phyloP scores from a whole-genome alignment of 495 filamentous ascomycete species.

The Lepraria neglecta region DNA sequence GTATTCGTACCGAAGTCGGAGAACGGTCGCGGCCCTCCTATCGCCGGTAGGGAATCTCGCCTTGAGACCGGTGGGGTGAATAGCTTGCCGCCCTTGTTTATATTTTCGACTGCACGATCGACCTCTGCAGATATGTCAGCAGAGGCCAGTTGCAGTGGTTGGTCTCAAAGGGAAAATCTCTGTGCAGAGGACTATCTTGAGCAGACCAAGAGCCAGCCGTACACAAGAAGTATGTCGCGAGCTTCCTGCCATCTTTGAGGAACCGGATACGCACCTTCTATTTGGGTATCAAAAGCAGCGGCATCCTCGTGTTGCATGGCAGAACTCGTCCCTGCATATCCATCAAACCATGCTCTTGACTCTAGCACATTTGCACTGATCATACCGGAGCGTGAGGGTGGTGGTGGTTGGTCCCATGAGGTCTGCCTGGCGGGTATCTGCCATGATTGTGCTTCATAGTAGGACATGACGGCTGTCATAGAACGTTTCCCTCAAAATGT shows the following conservation, averaged over 20 bases:
- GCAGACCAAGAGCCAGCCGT: neutral
- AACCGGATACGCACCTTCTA: conserved; percentile 66
- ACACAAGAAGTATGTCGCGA: neutral
- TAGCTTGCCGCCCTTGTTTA: conserved; percentile 91
- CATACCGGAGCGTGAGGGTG: conserved; percentile 81
- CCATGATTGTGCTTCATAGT: conserved; percentile 87
- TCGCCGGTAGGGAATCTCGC: conserved; percentile 78
- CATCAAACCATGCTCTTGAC: conserved; percentile 25
- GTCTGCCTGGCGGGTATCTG: conserved; percentile 55
- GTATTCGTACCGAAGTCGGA: conserved; percentile 49
- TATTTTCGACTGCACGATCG: conserved; percentile 90
- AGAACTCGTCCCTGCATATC: conserved; percentile 61
- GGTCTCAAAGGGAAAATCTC: conserved; percentile 2
- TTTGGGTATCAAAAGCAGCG: conserved; percentile 76
- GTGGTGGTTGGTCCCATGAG: conserved; percentile 78
- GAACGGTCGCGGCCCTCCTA: conserved; percentile 54
- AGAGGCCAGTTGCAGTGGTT: conserved; percentile 8
- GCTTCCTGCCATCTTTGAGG: neutral
- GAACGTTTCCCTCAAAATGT: neutral
- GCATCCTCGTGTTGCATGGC: conserved; percentile 70
- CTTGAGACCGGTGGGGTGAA: conserved; percentile 60
- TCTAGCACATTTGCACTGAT: neutral
- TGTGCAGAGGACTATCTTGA: neutral
- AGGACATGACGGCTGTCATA: conserved; percentile 57
- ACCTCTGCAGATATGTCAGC: conserved; percentile 58